These are phyloP conservation scores for Nepenthes mirabilis DNA, from an alignment of 148 eudicot species.

Conservation along the genomic window DNA sequence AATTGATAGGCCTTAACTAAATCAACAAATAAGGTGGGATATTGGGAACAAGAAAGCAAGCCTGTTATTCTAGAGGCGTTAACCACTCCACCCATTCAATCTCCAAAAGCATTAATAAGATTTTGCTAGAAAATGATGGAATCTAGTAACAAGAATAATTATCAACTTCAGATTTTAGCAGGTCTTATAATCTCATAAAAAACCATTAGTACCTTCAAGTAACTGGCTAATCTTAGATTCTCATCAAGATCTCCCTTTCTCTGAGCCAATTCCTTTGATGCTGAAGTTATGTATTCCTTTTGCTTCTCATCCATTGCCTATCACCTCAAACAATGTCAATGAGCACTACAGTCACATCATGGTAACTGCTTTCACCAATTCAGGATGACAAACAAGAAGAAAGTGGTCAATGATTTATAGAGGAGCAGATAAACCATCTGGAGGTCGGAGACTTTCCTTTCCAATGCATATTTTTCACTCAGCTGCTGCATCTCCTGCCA, in stretches of 20 bases:
- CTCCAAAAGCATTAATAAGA: no score
- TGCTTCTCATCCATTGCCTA: constrained; percentile 83
- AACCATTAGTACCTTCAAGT: constrained; percentile 48
- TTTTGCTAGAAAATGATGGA: no score
- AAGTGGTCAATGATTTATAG: constrained; percentile 9
- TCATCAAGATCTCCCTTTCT: constrained; percentile 75
- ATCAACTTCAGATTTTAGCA: background rate
- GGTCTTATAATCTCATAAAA: background rate
- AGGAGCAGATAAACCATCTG: constrained; percentile 51
- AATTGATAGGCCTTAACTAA: no score
- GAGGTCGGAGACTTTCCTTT: constrained; percentile 63
- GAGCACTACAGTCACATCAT: background rate
- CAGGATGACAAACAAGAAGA: constrained; percentile 3
- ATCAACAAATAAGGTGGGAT: no score
- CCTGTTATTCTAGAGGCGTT: no score
- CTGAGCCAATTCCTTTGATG: constrained; percentile 48
- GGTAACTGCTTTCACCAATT: constrained; percentile 1
- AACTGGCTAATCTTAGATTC: constrained; percentile 47
- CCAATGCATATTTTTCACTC: constrained; percentile 71
- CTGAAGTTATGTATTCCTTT: constrained; percentile 56
- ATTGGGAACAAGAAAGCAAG: no score
- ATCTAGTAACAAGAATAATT: background rate
- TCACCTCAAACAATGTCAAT: constrained; percentile 11
- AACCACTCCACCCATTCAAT: no score
- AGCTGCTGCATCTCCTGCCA: constrained; percentile 67